Conservation (phyloP, 805 yeast genomes). For the Torulaspora indica region DNA sequence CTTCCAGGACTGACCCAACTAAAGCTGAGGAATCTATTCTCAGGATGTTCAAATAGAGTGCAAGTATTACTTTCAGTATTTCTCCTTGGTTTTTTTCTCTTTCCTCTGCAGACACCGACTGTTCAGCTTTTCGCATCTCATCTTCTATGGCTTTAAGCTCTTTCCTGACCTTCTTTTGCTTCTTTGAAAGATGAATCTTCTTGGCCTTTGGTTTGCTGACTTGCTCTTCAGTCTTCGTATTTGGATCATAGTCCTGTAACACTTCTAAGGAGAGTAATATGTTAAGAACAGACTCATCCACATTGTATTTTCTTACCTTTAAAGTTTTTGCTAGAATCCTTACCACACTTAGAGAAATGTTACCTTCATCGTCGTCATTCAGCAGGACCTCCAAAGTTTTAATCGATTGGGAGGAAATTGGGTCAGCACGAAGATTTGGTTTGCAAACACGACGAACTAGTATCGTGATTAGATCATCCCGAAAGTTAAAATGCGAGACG, state of each 20-base stretch:
- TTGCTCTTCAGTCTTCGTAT: conserved; percentile 45
- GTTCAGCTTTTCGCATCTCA: conserved; percentile 83
- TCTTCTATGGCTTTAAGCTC: conserved; percentile 84
- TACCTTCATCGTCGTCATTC: conserved; percentile 77
- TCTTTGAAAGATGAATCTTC: conserved; percentile 85
- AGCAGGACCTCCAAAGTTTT: conserved; percentile 65
- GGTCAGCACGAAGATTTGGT: conserved; percentile 44
- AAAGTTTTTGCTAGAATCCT: conserved; percentile 64
- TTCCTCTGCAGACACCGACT: conserved; percentile 80
- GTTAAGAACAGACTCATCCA: conserved; percentile 78
- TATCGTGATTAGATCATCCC: conserved; percentile 67
- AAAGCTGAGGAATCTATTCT: conserved; percentile 57
- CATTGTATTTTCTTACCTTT: conserved; percentile 66
- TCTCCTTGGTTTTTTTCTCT: conserved; percentile 82
- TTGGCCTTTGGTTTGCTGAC: conserved; percentile 63
- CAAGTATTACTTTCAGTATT: conserved; percentile 65
- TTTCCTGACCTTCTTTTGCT: conserved; percentile 80
- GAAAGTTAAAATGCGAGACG: conserved; percentile 73
- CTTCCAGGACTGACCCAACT: conserved; percentile 86
- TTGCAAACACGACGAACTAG: conserved; percentile 64
- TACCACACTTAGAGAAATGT: conserved; percentile 68
- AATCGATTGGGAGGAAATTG: conserved; percentile 54
- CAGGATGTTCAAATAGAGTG: conserved; percentile 72
- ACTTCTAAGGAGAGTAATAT: conserved; percentile 63
- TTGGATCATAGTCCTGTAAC: conserved; percentile 69